Conservation (phyloP, 2,329 filamentous ascomycete genomes). For the Trichoderma atrobrunneum region DNA sequence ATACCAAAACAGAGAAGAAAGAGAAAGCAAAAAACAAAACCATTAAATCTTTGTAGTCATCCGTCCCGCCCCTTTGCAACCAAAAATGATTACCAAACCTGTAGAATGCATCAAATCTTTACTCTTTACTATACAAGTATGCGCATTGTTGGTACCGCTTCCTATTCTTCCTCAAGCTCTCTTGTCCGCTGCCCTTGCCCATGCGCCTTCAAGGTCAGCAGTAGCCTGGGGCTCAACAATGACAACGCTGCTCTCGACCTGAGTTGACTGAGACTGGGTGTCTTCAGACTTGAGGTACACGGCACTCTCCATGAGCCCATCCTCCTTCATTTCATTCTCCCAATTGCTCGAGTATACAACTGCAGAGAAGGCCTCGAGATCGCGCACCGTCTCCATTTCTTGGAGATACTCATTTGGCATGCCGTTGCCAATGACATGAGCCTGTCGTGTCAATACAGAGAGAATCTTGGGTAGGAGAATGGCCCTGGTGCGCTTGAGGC, state of each 20-base stretch:
- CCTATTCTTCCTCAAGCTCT: slow-evolving; percentile 16
- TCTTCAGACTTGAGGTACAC: slow-evolving; percentile 33
- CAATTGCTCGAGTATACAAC: slow-evolving; percentile 87
- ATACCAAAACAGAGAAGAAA: neutral
- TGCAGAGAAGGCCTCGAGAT: slow-evolving; percentile 79
- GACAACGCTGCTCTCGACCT: slow-evolving; percentile 50
- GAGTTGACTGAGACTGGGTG: slow-evolving; percentile 23
- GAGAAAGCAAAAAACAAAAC: neutral
- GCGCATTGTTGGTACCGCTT: neutral
- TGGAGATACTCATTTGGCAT: slow-evolving; percentile 68
- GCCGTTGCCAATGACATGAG: slow-evolving; percentile 81
- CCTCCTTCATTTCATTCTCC: slow-evolving; percentile 61
- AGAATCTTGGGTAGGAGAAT: slow-evolving; percentile 80
- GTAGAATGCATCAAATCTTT: slow-evolving; percentile 10
- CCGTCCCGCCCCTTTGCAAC: neutral
- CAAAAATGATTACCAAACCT: neutral
- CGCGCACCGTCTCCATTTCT: slow-evolving; percentile 71
- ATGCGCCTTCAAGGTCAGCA: slow-evolving; percentile 63
- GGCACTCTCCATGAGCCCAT: slow-evolving; percentile 41
- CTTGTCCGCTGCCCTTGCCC: slow-evolving; percentile 58
- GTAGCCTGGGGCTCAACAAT: slow-evolving; percentile 45
- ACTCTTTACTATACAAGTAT: slow-evolving; percentile 15
- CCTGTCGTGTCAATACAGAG: slow-evolving; percentile 86
- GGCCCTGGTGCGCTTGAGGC: slow-evolving; percentile 56
- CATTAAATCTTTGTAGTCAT: slow-evolving; percentile 4